Evolutionary conservation across 306 rosid species (phyloP).

Genomic region (Lathyrus tuberosus): DNA sequence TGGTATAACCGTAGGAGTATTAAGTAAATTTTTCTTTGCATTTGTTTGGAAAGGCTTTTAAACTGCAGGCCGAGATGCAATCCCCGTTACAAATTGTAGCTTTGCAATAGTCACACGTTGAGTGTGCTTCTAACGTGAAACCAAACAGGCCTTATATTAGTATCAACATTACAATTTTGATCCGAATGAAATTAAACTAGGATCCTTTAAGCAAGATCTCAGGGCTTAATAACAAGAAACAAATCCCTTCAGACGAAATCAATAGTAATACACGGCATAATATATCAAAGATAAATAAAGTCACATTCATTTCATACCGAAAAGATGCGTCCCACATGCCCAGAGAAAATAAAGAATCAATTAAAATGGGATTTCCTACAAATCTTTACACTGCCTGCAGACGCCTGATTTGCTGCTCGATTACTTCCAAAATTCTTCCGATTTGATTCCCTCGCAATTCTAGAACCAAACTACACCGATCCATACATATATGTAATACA

Average conservation of each 20-base stretch:
- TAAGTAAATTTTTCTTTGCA: too few relatives aligned
- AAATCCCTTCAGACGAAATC: background rate
- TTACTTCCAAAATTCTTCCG: conserved; percentile 88
- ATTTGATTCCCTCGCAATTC: conserved; percentile 94
- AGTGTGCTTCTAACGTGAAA: too few relatives aligned
- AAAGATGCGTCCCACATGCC: background rate
- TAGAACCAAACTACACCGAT: conserved; percentile 83
- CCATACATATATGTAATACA: conserved; percentile 30
- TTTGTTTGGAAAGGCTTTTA: too few relatives aligned
- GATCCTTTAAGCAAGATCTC: background rate
- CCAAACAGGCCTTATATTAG: too few relatives aligned
- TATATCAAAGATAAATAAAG: background rate
- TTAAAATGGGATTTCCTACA: conserved; percentile 39
- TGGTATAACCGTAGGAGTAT: too few relatives aligned
- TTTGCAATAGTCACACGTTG: too few relatives aligned
- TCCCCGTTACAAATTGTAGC: too few relatives aligned
- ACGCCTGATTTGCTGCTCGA: conserved; percentile 94
- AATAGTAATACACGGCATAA: conserved; percentile 1
- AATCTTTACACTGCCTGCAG: conserved; percentile 88
- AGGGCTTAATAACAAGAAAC: background rate
- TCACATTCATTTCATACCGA: background rate
- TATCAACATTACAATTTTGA: too few relatives aligned
- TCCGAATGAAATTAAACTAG: too few relatives aligned
- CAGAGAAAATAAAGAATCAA: conserved; percentile 28
- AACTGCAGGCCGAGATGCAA: too few relatives aligned